Evolutionary conservation across 306 rosid genomes (phyloP).

Genomic region (Argentina anserina): DNA sequence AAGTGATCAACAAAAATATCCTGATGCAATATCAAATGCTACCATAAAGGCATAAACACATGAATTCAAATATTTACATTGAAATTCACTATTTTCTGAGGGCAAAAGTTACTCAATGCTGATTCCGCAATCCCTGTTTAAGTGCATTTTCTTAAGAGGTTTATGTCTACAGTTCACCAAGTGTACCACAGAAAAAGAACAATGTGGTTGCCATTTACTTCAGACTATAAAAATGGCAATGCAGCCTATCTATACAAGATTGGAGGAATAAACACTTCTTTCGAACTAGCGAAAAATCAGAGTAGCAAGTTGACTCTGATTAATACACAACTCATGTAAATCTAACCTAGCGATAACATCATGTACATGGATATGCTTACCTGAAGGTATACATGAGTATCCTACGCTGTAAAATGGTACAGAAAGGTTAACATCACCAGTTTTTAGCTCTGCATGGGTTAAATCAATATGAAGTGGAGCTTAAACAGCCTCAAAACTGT

Average conservation of each 20-base stretch:
- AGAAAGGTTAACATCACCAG: constrained; percentile 21
- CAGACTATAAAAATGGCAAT: constrained; percentile 6
- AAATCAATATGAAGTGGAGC: constrained; percentile 7
- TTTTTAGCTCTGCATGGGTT: neutral
- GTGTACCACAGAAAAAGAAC: neutral
- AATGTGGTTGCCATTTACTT: neutral
- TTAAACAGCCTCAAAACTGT: constrained; percentile 30
- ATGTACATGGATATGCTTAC: constrained; percentile 40
- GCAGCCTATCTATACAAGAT: constrained; percentile 34
- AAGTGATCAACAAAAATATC: no score
- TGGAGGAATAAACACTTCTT: constrained; percentile 9
- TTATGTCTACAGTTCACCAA: neutral
- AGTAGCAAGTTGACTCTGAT: constrained; percentile 25
- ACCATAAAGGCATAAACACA: neutral
- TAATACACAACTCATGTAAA: constrained; percentile 31
- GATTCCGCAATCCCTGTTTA: neutral
- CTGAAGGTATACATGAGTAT: constrained; percentile 13
- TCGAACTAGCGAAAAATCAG: constrained; percentile 4
- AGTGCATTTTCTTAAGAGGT: neutral
- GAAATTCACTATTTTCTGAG: neutral
- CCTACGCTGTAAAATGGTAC: constrained; percentile 13
- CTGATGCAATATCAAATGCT: neutral
- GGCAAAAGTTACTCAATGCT: neutral
- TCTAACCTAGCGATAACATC: constrained; percentile 32
- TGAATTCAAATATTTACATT: neutral